Conservation (phyloP, 768 basidiomycete species). For the Dictyophora rubrovolvata region DNA sequence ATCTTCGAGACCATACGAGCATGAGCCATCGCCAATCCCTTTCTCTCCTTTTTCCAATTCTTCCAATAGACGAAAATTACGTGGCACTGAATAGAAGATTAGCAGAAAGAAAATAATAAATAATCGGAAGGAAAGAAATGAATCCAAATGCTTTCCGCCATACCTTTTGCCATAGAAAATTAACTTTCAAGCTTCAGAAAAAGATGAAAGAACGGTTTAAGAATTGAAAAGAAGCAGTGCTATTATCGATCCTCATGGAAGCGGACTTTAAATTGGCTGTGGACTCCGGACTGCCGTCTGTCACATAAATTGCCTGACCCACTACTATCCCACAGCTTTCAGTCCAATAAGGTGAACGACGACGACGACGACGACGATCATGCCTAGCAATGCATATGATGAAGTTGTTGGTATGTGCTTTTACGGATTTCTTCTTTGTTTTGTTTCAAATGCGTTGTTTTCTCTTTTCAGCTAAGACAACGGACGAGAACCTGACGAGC, state of each 20-base stretch:
- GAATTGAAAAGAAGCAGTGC: not conserved
- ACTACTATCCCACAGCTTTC: not conserved
- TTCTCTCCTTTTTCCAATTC: slow-evolving; percentile 99
- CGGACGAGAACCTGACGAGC: slow-evolving; percentile 90
- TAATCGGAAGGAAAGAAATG: slow-evolving; percentile 1
- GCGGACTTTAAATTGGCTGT: slow-evolving; percentile 8
- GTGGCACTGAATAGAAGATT: slow-evolving; percentile 53
- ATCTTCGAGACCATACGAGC: slow-evolving; percentile 94
- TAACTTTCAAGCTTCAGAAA: not conserved
- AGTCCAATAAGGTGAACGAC: not conserved
- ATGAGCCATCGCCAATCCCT: slow-evolving; percentile 95
- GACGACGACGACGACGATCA: slow-evolving; percentile 19
- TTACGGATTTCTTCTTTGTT: not conserved
- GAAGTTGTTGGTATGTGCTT: slow-evolving; percentile 74
- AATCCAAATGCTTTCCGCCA: not conserved
- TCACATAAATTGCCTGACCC: not conserved
- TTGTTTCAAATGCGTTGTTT: not conserved
- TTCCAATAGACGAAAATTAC: slow-evolving; percentile 93
- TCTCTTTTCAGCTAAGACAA: slow-evolving; percentile 65
- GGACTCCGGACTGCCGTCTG: not conserved
- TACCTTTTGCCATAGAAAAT: slow-evolving; percentile 25
- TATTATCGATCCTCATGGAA: not conserved
- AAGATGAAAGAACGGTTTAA: not conserved
- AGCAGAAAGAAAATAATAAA: not conserved
- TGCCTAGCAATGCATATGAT: slow-evolving; percentile 77